A percentile compares a stretch with the other conserved stretches of the same genome.
Evolutionary conservation across 108 stramenopile species (phyloP).

Genomic region (Skeletonema costatum): DNA sequence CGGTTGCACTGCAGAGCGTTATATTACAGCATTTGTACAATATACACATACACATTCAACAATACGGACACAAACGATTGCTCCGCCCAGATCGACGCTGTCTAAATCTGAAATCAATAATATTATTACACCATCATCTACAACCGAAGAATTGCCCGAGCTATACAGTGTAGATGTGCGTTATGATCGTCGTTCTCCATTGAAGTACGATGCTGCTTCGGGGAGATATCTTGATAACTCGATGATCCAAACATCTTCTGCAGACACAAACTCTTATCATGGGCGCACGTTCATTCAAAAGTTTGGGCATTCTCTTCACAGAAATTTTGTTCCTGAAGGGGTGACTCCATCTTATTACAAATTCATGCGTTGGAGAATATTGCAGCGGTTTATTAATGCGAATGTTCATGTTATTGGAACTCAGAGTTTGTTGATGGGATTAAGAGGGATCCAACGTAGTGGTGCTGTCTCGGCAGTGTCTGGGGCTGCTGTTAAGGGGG

Average conservation of each 20-base stretch:
- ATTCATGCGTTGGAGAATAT: constrained; percentile 84
- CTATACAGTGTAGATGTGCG: constrained; percentile 47
- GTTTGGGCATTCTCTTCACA: constrained; percentile 27
- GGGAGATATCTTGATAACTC: constrained; percentile 42
- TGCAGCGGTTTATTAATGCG: constrained; percentile 90
- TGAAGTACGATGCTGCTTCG: constrained; percentile 26
- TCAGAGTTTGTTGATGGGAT: constrained; percentile 87
- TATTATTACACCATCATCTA: neutral
- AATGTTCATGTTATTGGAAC: constrained; percentile 94
- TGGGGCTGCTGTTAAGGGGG: constrained; percentile 3
- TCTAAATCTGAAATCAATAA: neutral
- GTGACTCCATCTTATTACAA: constrained; percentile 84
- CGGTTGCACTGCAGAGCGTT: neutral
- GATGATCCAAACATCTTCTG: constrained; percentile 5
- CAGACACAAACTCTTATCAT: neutral
- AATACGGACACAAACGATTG: neutral
- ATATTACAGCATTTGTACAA: neutral
- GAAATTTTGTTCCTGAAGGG: constrained; percentile 82
- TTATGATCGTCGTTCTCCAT: constrained; percentile 36
- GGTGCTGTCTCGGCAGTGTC: constrained; percentile 2
- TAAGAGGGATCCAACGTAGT: constrained; percentile 69
- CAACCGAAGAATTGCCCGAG: constrained; percentile 1
- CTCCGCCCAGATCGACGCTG: neutral
- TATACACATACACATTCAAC: neutral
- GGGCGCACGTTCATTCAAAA: constrained; percentile 3